These are phyloP conservation scores for Aureobasidium sp. DNA, from an alignment of 2,329 filamentous ascomycete species.

Conservation along the genomic window DNA sequence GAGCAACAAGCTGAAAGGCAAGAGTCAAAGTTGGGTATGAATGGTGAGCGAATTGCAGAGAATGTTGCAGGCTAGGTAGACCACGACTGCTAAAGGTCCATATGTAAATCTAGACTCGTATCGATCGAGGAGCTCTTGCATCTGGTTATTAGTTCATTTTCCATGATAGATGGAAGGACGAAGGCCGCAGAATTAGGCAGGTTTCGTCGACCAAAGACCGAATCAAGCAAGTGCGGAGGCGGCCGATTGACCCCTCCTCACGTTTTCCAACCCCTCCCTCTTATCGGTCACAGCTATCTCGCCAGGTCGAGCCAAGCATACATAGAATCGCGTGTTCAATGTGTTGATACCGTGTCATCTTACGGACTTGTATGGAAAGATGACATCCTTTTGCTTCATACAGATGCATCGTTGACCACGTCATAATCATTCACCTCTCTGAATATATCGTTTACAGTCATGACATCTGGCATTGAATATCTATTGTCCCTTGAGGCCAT, in stretches of 20 bases:
- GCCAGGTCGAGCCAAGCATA: background rate
- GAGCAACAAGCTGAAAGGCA: conserved; percentile 31
- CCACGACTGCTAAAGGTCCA: no score
- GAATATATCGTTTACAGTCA: background rate
- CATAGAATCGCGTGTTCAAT: background rate
- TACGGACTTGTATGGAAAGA: background rate
- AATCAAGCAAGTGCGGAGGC: conserved; percentile 1
- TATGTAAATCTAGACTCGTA: no score
- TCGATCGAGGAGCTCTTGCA: no score
- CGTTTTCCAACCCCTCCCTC: background rate
- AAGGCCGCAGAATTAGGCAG: background rate
- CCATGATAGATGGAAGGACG: background rate
- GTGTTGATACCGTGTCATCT: background rate
- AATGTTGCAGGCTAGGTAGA: conserved; percentile 37
- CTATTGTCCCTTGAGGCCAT: conserved; percentile 84
- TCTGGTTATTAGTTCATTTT: no score
- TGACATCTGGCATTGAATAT: conserved; percentile 42
- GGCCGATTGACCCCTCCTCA: conserved; percentile 6
- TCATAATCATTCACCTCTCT: background rate
- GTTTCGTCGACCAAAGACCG: background rate
- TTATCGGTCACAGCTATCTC: conserved; percentile 1
- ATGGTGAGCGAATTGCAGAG: conserved; percentile 38
- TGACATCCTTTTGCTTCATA: background rate
- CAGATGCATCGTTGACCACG: background rate
- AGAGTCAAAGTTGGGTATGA: conserved; percentile 32